Base-by-base conservation (phyloP, 805 yeast species). In the Lipomyces kockii region DNA sequence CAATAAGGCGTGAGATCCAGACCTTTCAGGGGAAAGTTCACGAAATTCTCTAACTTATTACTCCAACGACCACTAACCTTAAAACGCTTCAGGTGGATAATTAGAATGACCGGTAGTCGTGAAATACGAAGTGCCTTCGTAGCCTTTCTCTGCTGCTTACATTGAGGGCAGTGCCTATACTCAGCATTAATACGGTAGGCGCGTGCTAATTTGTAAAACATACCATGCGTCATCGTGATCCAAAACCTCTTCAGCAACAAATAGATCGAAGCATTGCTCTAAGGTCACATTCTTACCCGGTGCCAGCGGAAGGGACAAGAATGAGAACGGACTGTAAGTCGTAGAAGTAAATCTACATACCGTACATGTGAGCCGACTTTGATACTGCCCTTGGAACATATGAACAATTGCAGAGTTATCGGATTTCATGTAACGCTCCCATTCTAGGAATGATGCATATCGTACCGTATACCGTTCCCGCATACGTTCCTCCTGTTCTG, bases 31-130 rank as follows among this genome's bases (percentile, higher is more conserved):
- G 97, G 96, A 75, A 89, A 91, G 9, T 82, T 80, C 5, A 93
- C 86, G 72, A 86, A 85, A 2, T 86, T 86, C 69, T 89, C 90
- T 51, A 85, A 83, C 78, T 88, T 91, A 60, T 82, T 85, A 34
- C 82, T 68, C 58, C 72, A 69, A 51, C 63, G 58, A 6, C 71
- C 68, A 46, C 75, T 74, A 25, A 77, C 79, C 67, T 88, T 86
- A 77, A 93, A 94, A 69, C 98, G 80, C 77, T 93, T 92, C 74
- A 93, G 83, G 76, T 93, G 97, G 52, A 93, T 83, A n/a, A 94
- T 88, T 61, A 93, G 79, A 17, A 90, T 84, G 61, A 84, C 85
- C 0, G 98, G 98, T 25, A 92, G 79, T 65, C 97, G 83, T 0
- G 97, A 87, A 22, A 93, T 89, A 2, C 85, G 82, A 54, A 93